A percentile compares a stretch with the other conserved stretches of the same genome.
phyloP scores from a whole-genome alignment of 495 filamentous ascomycete genomes.

The Penicillium mononematosum region DNA sequence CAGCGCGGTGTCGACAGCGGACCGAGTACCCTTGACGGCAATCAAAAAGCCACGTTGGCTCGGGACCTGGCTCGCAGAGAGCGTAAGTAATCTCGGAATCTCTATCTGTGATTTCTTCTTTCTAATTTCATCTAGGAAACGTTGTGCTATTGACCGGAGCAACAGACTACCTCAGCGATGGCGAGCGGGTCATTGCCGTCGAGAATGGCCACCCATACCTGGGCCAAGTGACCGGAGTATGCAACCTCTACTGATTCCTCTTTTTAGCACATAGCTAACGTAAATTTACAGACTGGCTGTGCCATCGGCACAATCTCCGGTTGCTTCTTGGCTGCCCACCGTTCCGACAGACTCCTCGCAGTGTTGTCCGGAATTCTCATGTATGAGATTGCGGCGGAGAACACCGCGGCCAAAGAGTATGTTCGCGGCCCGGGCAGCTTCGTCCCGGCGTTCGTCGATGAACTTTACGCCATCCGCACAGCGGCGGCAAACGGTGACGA shows the following conservation, averaged over 20 bases:
- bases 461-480: constrained; percentile 53
- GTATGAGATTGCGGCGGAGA: constrained; percentile 84
- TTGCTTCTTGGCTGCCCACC: constrained; percentile 62
- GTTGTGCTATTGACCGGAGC: constrained; percentile 85
- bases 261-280: constrained; percentile 9
- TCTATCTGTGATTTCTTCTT: background rate
- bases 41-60: constrained; percentile 60
- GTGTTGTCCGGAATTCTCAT: constrained; percentile 70
- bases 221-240: constrained; percentile 74
- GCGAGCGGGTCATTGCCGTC: constrained; percentile 61
- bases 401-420: constrained; percentile 58
- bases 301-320: constrained; percentile 79
- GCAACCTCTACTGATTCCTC: constrained; percentile 4
- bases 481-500: constrained; percentile 47
- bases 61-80: constrained; percentile 64
- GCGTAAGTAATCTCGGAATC: constrained; percentile 30
- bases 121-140: constrained; percentile 40
- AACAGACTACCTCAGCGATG: constrained; percentile 77
- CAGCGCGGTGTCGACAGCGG: constrained; percentile 90
- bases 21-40: constrained; percentile 50
- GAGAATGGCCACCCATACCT: constrained; percentile 77
- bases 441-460: constrained; percentile 81
- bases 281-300: constrained; percentile 63
- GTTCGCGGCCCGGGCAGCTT: constrained; percentile 85
- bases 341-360: constrained; percentile 62